Conservation (phyloP, 2,329 filamentous ascomycete species). For the Colletotrichum paranaense region DNA sequence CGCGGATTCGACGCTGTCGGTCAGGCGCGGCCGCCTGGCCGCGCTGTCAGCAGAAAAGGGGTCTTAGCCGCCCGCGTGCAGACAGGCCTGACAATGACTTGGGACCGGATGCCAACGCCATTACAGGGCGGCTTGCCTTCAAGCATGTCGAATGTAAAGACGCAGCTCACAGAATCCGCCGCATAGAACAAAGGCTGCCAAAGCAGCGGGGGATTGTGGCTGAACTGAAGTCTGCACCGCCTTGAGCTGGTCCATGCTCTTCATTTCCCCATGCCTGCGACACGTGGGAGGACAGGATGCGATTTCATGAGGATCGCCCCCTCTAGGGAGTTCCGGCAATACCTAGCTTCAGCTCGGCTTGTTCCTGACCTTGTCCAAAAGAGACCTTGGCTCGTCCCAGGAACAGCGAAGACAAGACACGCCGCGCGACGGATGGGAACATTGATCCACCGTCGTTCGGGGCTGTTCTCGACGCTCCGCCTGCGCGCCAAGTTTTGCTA, state of each 20-base stretch:
- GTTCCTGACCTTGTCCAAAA: conserved; percentile 31
- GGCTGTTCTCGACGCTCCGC: conserved; percentile 1
- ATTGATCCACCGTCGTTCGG: conserved; percentile 8
- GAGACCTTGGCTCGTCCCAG: conserved; percentile 16
- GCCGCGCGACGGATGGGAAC: conserved; percentile 10
- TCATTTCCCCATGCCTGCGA: conserved; percentile 32
- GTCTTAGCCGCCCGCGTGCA: conserved; percentile 16
- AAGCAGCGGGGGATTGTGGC: conserved; percentile 8
- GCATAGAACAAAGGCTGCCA: background rate
- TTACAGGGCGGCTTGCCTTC: conserved; percentile 15
- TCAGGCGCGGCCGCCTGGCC: background rate
- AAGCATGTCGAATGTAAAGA: conserved; percentile 18
- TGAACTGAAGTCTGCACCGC: conserved; percentile 24
- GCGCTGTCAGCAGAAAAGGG: conserved; percentile 19
- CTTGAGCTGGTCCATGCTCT: conserved; percentile 30
- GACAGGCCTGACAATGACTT: conserved; percentile 13
- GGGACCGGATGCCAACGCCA: conserved; percentile 6
- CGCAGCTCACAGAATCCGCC: background rate
- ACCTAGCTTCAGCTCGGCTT: conserved; percentile 24
- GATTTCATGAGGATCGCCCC: conserved; percentile 33
- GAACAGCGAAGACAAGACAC: conserved; percentile 5
- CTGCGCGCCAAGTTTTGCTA: background rate
- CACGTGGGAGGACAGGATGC: conserved; percentile 31
- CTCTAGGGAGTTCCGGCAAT: conserved; percentile 17
- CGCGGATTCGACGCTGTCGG: background rate